Percentiles rank a stretch among this genome's conserved stretches.
These are phyloP conservation scores for Chamaecyparis obtusa DNA, from an alignment of 75 land plant species.

Conservation along the genomic window DNA sequence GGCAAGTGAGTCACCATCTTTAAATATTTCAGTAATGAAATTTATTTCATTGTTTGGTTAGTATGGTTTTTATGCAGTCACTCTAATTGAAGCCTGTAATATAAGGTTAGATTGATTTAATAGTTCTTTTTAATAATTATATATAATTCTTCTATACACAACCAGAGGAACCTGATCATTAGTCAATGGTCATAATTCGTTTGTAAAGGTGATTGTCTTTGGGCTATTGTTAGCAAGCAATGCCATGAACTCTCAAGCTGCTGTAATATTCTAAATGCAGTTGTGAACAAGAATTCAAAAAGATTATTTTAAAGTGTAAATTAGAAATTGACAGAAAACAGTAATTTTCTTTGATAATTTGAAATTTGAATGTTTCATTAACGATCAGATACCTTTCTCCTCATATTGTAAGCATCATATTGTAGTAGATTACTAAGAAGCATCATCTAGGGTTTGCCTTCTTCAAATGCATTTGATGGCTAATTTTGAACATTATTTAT, in stretches of 20 bases:
- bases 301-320: neutral
- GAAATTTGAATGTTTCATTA: neutral
- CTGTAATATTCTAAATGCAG: neutral
- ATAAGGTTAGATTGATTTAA: neutral
- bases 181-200: neutral
- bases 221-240: neutral
- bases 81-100: neutral
- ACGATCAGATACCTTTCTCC: neutral
- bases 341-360: neutral
- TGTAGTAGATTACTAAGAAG: neutral
- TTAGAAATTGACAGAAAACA: neutral
- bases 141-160: neutral
- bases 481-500: neutral
- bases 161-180: neutral
- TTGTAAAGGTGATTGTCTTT: neutral
- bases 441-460: neutral
- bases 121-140: neutral
- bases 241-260: neutral
- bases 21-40: neutral
- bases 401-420: neutral
- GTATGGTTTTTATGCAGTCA: neutral
- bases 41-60: neutral
- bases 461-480: neutral
- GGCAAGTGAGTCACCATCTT: conserved; percentile 25
- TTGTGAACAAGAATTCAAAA: neutral